Conservation (phyloP, 139 green algal species). For the Auxenochlorella pyrenoidosa region DNA sequence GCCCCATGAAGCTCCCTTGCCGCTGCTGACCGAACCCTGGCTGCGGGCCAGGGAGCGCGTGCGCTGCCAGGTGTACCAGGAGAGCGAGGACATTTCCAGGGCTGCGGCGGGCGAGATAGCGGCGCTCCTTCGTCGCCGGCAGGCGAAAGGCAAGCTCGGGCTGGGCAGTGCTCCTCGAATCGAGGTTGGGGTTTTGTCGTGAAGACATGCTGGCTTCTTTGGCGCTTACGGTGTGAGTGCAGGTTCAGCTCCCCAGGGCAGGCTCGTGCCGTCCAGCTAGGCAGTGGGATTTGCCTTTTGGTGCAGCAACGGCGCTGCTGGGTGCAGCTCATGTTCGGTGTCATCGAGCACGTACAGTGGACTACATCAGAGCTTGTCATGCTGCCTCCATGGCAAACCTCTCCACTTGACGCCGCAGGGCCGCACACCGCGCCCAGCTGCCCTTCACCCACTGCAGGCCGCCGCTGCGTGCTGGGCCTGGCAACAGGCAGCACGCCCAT, state of each 20-base stretch:
- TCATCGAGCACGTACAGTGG: too few species aligned
- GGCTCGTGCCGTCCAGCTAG: too few species aligned
- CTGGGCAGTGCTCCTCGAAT: neutral
- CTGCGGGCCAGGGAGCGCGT: neutral
- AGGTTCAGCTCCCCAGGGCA: too few species aligned
- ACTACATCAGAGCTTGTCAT: too few species aligned
- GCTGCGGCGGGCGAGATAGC: constrained; percentile 30
- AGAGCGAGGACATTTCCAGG: constrained; percentile 28
- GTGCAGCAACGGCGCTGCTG: too few species aligned
- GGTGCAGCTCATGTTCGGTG: too few species aligned
- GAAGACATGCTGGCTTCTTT: neutral
- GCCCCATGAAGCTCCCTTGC: neutral
- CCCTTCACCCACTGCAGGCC: constrained; percentile 6
- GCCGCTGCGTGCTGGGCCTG: constrained; percentile 42
- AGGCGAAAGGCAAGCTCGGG: neutral
- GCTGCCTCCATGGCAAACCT: too few species aligned
- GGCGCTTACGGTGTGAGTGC: neutral
- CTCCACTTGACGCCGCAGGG: too few species aligned
- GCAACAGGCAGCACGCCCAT: constrained; percentile 45
- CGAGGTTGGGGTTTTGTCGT: too few species aligned
- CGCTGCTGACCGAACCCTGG: neutral
- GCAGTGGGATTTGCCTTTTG: too few species aligned
- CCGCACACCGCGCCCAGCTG: too few species aligned
- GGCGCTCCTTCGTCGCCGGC: neutral
- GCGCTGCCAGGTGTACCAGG: neutral